These are phyloP conservation scores for Ramaria rubella DNA, from an alignment of 768 basidiomycete species.

Conservation along the genomic window DNA sequence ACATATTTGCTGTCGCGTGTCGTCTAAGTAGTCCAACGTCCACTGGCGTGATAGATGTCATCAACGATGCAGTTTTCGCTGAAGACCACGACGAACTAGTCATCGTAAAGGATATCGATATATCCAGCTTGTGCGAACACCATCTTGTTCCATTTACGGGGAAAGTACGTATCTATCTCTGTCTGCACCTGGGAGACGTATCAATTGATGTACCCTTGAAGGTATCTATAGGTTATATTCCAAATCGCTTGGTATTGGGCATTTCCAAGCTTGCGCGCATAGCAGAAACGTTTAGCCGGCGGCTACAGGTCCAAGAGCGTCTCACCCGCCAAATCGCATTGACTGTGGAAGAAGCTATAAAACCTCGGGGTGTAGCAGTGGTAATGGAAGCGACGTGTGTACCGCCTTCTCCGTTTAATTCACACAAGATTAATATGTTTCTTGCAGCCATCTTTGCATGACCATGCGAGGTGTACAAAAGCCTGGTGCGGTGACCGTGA, in stretches of 20 bases:
- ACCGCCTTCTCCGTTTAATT: neutral
- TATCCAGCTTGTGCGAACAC: slow-evolving; percentile 97
- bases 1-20: slow-evolving; percentile 19
- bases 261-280: slow-evolving; percentile 95
- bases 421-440: neutral
- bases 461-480: slow-evolving; percentile 99
- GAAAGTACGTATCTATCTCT: slow-evolving; percentile 47
- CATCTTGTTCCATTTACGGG: slow-evolving; percentile 98
- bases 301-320: slow-evolving; percentile 96
- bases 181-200: neutral
- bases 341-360: slow-evolving; percentile 97
- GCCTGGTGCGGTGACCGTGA: slow-evolving; percentile 90
- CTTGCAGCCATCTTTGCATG: slow-evolving; percentile 91
- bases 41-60: slow-evolving; percentile 61
- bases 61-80: slow-evolving; percentile 96
- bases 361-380: slow-evolving; percentile 95
- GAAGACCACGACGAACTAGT: slow-evolving; percentile 99
- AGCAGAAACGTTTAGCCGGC: slow-evolving; percentile 92
- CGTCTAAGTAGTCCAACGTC: neutral
- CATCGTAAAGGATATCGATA: slow-evolving; percentile 93
- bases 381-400: slow-evolving; percentile 98
- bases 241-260: slow-evolving; percentile 88
- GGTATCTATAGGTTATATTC: slow-evolving; percentile 98
- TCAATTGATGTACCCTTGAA: slow-evolving; percentile 32
- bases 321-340: slow-evolving; percentile 96